phyloP scores from a whole-genome alignment of 139 green algal species.

The Coccomyxa sp. region DNA sequence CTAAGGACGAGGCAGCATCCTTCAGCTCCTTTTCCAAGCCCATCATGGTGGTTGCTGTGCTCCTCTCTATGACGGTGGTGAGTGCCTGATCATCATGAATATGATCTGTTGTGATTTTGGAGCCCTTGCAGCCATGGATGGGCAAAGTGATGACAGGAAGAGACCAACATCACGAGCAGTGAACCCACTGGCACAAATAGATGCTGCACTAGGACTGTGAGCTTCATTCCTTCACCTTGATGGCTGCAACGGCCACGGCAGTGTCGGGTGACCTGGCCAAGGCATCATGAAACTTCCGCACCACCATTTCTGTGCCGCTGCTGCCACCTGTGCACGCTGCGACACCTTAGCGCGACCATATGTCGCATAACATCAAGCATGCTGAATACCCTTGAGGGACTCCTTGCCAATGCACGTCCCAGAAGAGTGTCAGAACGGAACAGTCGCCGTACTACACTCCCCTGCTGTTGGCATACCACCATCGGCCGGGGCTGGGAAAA shows the following conservation, averaged over 20 bases:
- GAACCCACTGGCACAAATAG: background rate
- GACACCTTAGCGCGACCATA: background rate
- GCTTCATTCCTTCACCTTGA: conserved; percentile 35
- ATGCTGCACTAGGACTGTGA: background rate
- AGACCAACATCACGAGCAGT: background rate
- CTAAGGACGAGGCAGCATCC: conserved; percentile 62
- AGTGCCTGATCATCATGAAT: conserved; percentile 44
- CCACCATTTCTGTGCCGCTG: background rate
- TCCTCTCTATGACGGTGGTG: conserved; percentile 71
- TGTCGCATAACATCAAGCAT: background rate
- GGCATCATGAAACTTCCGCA: conserved; percentile 66
- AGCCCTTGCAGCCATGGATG: no score
- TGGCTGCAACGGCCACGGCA: conserved; percentile 83
- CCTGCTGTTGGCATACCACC: background rate
- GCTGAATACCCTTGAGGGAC: background rate
- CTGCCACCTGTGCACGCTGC: background rate
- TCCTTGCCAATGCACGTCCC: background rate
- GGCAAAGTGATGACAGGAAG: background rate
- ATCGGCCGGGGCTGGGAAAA: background rate
- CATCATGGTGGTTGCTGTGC: conserved; percentile 79
- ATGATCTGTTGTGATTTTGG: no score
- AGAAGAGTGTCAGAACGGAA: background rate
- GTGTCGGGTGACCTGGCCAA: conserved; percentile 60
- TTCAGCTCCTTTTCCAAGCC: conserved; percentile 81
- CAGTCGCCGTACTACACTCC: background rate